phyloP scores from a whole-genome alignment of 2,329 filamentous ascomycete genomes.

The Aspergillus fischeri region DNA sequence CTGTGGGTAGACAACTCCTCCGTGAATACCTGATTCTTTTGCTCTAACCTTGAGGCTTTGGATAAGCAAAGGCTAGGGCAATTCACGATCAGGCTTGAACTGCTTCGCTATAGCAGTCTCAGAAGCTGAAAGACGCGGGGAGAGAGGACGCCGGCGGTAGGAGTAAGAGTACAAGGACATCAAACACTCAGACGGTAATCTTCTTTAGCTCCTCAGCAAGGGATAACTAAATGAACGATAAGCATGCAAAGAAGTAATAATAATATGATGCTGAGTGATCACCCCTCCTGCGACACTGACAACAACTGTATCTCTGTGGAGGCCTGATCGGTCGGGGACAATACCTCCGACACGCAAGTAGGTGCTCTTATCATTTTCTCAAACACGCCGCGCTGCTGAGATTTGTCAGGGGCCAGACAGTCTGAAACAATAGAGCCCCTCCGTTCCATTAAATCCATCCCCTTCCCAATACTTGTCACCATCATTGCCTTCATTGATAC shows the following conservation, averaged over 20 bases:
- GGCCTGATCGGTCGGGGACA: neutral
- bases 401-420: slow-evolving; percentile 1
- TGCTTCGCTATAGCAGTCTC: neutral
- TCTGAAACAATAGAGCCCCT: slow-evolving; percentile 3
- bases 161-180: neutral
- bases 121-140: neutral
- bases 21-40: neutral
- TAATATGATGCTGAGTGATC: neutral
- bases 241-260: neutral
- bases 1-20: neutral
- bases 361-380: neutral
- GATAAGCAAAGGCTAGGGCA: neutral
- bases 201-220: neutral
- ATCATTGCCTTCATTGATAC: neutral
- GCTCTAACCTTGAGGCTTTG: neutral
- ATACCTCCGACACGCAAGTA: neutral
- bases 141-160: neutral
- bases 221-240: neutral
- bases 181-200: neutral
- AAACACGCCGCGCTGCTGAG: neutral
- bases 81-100: neutral
- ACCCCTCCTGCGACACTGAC: neutral
- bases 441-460: neutral
- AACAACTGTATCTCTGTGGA: neutral
- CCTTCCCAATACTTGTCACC: neutral